phyloP scores from a whole-genome alignment of 108 stramenopile genomes.

The Chaetoceros tenuissimus region DNA sequence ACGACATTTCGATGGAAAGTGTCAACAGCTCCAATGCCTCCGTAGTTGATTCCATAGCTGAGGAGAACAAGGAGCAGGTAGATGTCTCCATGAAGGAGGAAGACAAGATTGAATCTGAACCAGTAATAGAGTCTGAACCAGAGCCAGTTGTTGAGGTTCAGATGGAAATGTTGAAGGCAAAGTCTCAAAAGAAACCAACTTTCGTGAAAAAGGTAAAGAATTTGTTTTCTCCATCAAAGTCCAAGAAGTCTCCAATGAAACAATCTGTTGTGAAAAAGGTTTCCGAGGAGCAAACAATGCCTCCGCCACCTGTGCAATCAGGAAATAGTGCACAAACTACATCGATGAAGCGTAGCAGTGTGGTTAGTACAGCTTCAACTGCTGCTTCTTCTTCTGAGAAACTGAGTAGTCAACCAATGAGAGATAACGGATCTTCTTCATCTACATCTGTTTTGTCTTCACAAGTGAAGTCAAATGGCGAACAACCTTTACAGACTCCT shows the following conservation, averaged over 20 bases:
- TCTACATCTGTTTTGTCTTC: background rate
- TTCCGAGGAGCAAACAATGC: background rate
- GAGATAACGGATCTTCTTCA: background rate
- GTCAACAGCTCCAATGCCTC: background rate
- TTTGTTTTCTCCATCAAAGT: constrained; percentile 2
- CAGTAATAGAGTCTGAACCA: no score
- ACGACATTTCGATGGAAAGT: background rate
- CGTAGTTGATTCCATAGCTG: background rate
- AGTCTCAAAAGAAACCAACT: constrained; percentile 2
- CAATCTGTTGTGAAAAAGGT: background rate
- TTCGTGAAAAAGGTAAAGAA: background rate
- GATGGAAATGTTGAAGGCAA: no score
- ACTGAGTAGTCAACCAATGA: background rate
- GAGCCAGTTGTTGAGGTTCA: no score
- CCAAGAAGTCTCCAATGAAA: background rate
- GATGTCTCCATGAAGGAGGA: background rate
- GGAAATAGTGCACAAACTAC: background rate
- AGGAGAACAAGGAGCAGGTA: background rate
- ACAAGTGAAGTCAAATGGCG: background rate
- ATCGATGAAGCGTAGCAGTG: background rate
- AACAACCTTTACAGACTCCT: background rate
- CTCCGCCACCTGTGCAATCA: no score
- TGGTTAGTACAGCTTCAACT: background rate
- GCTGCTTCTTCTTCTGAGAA: background rate
- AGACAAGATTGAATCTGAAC: no score